Percentiles rank a stretch among this genome's conserved stretches.
phyloP scores from a whole-genome alignment of 495 filamentous ascomycete species.

The Usnea hakonensis region DNA sequence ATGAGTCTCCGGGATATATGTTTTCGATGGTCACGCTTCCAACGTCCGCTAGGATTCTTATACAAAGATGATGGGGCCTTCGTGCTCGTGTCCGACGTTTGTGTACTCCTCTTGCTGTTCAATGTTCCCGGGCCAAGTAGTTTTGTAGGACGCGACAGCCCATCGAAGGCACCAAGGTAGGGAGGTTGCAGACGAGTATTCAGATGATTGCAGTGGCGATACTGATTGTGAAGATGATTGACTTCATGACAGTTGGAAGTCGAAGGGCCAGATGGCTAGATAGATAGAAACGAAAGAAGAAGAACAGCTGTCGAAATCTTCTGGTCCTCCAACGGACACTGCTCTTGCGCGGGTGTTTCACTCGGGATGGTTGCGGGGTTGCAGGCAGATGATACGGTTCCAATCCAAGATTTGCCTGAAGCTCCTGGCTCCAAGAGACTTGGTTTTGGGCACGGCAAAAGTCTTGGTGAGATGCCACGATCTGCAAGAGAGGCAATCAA shows the following conservation, averaged over 20 bases:
- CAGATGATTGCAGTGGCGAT: not conserved
- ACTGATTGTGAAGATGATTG: not conserved
- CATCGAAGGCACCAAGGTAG: not conserved
- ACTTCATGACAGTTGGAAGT: not conserved
- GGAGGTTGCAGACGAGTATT: not conserved
- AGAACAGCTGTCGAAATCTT: not conserved
- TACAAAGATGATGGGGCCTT: not conserved
- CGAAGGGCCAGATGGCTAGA: not conserved
- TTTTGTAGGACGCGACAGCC: not conserved
- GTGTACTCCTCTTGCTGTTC: not conserved
- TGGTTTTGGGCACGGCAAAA: not conserved
- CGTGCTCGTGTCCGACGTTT: not conserved
- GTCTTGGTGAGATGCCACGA: not conserved
- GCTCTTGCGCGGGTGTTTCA: not conserved
- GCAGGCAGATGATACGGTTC: not conserved
- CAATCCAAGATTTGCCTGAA: not conserved
- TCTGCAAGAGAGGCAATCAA: not conserved
- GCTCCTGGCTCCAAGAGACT: not conserved
- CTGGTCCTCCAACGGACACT: not conserved
- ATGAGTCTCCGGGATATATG: not conserved
- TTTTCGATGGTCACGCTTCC: not conserved
- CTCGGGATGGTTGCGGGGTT: not conserved
- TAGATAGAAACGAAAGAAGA: not conserved
- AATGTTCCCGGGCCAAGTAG: not conserved
- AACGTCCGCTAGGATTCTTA: not conserved